A percentile compares a stretch with the other conserved stretches of the same genome.
These are phyloP conservation scores for Ambrosiella cleistominuta DNA, from an alignment of 2,329 filamentous ascomycete species.

Conservation along the genomic window DNA sequence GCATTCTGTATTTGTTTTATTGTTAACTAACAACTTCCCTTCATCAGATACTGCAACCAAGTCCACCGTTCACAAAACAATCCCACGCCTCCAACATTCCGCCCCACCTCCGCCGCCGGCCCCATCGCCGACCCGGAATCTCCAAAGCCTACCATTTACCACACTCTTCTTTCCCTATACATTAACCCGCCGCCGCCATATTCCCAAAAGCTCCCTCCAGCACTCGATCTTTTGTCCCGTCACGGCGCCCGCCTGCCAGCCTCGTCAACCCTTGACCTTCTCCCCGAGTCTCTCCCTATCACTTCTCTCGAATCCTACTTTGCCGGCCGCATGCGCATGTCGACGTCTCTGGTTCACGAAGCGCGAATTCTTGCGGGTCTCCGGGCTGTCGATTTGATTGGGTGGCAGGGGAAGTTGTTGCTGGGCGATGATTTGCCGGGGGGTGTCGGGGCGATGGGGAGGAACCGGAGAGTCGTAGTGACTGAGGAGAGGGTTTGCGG, in stretches of 20 bases:
- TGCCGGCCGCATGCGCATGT: slow-evolving; percentile 69
- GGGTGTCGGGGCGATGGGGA: slow-evolving; percentile 22
- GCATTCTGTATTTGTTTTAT: background rate
- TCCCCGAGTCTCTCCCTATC: slow-evolving; percentile 65
- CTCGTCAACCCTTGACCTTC: slow-evolving; percentile 65
- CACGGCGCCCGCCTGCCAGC: slow-evolving; percentile 86
- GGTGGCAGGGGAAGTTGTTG: slow-evolving; percentile 53
- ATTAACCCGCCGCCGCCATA: slow-evolving; percentile 62
- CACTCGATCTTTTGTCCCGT: slow-evolving; percentile 71
- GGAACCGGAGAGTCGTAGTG: slow-evolving; percentile 55
- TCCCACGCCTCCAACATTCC: slow-evolving; percentile 20
- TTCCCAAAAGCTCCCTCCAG: slow-evolving; percentile 55
- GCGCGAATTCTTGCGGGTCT: slow-evolving; percentile 60
- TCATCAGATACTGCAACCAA: slow-evolving; percentile 60
- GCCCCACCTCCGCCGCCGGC: slow-evolving; percentile 19
- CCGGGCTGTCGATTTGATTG: slow-evolving; percentile 62
- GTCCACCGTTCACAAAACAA: slow-evolving; percentile 47
- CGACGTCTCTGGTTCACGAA: slow-evolving; percentile 67
- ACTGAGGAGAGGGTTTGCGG: slow-evolving; percentile 78
- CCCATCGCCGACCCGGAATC: slow-evolving; percentile 23
- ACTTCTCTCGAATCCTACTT: slow-evolving; percentile 78
- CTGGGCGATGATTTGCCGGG: slow-evolving; percentile 48
- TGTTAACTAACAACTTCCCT: slow-evolving; percentile 6
- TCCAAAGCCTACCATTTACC: slow-evolving; percentile 63
- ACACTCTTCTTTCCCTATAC: slow-evolving; percentile 78